Base-by-base conservation (phyloP, 257 asterid genomes). In the Solanum ossicruentum region DNA sequence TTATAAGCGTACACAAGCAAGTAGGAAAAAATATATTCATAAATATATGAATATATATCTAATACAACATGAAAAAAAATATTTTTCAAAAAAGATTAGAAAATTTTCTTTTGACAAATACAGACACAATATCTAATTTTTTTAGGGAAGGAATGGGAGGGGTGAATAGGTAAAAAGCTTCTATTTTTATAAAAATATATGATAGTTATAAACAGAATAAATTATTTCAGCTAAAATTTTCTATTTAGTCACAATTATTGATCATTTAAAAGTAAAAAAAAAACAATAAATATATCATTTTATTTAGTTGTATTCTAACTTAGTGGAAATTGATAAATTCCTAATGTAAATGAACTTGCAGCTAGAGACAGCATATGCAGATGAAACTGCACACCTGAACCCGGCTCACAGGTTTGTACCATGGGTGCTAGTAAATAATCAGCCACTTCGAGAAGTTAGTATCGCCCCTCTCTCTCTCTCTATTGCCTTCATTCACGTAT, bases 331-430 rank as follows among this genome's bases (percentile, higher is more conserved):
- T 75, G 58, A 75, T 23, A 49, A 49, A 21, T 49, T 75, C n/a
- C 15, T 23, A 75, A 39, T 72, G 77, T 13, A 45, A 57, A 12
- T 26, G 39, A 83, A 26, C 43, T 11, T 87, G 89, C 95, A 94
- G 99, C 92, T 93, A 83, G 98, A 94, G 89, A 85, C 77, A 78
- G 75, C 84, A 79, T 93, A 92, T 86, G 98, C 97, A 18, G 92
- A 85, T 81, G 98, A 93, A 91, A 94, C 99, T 0, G 89, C 89
- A 26, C 87, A 83, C 5, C 95, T 96, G 32, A 88, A 89, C 57
- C 99, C 98, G n/a, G 88, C 88, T 57, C 99, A 92, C 87, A 89
- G 89, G 87, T 96, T 89, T 84, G 98, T 96, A 28, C 99, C 99
- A 43, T 94, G 98, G 99, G 95, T 96, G 41, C 90, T 94, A 18